Conservation (phyloP, 2,329 filamentous ascomycete genomes). For the Alternaria arborescens region DNA sequence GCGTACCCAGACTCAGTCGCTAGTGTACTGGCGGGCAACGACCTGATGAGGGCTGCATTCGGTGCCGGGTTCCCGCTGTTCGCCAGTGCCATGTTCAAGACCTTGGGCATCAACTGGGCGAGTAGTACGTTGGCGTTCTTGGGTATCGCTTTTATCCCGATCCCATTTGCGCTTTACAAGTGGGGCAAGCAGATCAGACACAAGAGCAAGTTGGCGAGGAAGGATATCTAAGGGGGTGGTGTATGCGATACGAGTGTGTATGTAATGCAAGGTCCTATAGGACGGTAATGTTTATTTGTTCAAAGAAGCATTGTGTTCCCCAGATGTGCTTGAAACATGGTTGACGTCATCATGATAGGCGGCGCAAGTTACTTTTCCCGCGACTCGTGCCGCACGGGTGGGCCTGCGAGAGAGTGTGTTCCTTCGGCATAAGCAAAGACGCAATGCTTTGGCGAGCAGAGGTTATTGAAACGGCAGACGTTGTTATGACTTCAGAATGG, state of each 20-base stretch:
- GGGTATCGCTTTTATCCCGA: slow-evolving; percentile 55
- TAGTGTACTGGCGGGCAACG: slow-evolving; percentile 56
- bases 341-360: slow-evolving; percentile 10
- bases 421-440: not conserved
- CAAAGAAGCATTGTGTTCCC: not conserved
- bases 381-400: not conserved
- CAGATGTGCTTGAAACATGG: not conserved
- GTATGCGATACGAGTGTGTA: not conserved
- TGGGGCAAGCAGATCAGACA: slow-evolving; percentile 53
- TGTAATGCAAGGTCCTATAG: not conserved
- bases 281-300: slow-evolving; percentile 1
- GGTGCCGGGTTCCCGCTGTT: slow-evolving; percentile 56
- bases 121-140: slow-evolving; percentile 53
- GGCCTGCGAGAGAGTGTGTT: not conserved
- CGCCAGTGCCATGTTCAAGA: slow-evolving; percentile 32
- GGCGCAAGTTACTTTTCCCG: not conserved
- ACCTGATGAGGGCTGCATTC: slow-evolving; percentile 53
- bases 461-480: not conserved
- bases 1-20: slow-evolving; percentile 55
- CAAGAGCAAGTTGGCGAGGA: slow-evolving; percentile 53
- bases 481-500: not conserved
- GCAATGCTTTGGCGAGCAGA: not conserved
- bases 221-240: slow-evolving; percentile 46
- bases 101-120: slow-evolving; percentile 54
- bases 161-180: slow-evolving; percentile 57